Evolutionary conservation across 441 rosid genomes (phyloP).

Genomic region (Raphanus hybrid): DNA sequence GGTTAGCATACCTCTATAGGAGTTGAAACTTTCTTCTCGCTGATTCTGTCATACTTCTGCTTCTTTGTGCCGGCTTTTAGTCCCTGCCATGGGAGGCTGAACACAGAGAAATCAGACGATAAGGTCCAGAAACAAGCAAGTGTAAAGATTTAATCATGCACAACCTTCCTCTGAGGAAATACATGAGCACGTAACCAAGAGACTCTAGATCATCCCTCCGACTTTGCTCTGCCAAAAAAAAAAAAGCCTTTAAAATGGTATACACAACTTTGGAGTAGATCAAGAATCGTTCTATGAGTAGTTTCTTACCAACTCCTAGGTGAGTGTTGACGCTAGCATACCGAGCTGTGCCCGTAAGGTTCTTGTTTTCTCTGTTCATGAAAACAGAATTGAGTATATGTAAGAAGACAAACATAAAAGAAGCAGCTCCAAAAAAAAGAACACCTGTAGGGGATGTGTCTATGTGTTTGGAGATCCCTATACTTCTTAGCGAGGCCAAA

Average conservation of each 20-base stretch:
- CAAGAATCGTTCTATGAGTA: slow-evolving; percentile 15
- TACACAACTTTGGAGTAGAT: slow-evolving; percentile 20
- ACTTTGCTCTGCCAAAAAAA: slow-evolving; percentile 73
- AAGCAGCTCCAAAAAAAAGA: slow-evolving; percentile 22
- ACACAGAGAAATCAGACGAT: slow-evolving; percentile 23
- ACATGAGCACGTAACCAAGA: slow-evolving; percentile 90
- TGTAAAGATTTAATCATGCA: slow-evolving; percentile 3
- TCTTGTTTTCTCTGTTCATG: slow-evolving; percentile 75
- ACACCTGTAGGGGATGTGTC: slow-evolving; percentile 96
- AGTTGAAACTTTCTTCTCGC: slow-evolving; percentile 72
- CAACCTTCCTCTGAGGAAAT: slow-evolving; percentile 90
- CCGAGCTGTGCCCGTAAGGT: slow-evolving; percentile 93
- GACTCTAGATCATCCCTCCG: slow-evolving; percentile 96
- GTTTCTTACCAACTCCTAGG: slow-evolving; percentile 77
- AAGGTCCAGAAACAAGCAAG: slow-evolving; percentile 8
- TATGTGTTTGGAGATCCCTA: slow-evolving; percentile 96
- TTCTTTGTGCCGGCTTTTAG: slow-evolving; percentile 71
- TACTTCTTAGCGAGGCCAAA: slow-evolving; percentile 98
- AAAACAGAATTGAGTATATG: slow-evolving; percentile 21
- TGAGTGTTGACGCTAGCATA: slow-evolving; percentile 96
- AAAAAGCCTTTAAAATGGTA: neutral
- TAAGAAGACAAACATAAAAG: neutral
- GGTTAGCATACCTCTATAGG: slow-evolving; percentile 62
- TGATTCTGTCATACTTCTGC: slow-evolving; percentile 72
- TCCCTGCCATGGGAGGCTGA: slow-evolving; percentile 81